phyloP scores from a whole-genome alignment of 768 basidiomycete genomes.

The Boletus vinaceobasis region DNA sequence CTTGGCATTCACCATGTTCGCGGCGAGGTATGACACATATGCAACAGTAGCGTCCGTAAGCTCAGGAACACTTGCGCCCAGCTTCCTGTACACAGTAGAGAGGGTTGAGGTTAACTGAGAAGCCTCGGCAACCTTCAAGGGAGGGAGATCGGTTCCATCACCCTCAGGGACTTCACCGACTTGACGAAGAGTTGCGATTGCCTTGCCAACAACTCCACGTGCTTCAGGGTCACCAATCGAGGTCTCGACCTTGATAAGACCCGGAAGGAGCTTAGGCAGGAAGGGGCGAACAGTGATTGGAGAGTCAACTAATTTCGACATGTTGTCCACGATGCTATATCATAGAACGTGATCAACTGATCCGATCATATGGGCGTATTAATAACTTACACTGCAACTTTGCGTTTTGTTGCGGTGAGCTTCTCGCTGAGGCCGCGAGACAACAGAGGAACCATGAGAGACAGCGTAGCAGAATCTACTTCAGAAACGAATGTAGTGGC shows the following conservation, averaged over 20 bases:
- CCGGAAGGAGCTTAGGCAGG: constrained; percentile 92
- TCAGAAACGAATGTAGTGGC: constrained; percentile 99
- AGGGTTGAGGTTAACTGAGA: constrained; percentile 64
- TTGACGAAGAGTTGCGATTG: constrained; percentile 93
- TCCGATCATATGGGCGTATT: constrained; percentile 5
- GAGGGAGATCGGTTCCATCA: constrained; percentile 90
- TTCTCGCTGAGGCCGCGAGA: constrained; percentile 93
- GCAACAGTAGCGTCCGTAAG: constrained; percentile 54
- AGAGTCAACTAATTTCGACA: constrained; percentile 97
- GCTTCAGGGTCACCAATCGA: constrained; percentile 98
- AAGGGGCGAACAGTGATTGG: constrained; percentile 94
- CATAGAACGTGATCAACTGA: constrained; percentile 18
- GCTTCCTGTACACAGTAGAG: constrained; percentile 81
- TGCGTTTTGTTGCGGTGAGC: constrained; percentile 93
- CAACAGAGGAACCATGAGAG: constrained; percentile 95
- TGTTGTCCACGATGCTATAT: constrained; percentile 92
- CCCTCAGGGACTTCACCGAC: constrained; percentile 83
- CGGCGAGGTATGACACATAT: constrained; percentile 77
- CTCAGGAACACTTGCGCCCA: constrained; percentile 56
- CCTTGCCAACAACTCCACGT: constrained; percentile 84
- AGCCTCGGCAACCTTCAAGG: constrained; percentile 74
- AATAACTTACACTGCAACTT: constrained; percentile 86
- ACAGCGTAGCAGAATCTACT: constrained; percentile 95
- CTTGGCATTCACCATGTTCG: constrained; percentile 84
- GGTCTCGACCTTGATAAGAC: constrained; percentile 91